Evolutionary conservation across 345 rosid species (phyloP), one percentile per base, ranked within the genome.

Genomic region (Rhodamnia argentea): DNA sequence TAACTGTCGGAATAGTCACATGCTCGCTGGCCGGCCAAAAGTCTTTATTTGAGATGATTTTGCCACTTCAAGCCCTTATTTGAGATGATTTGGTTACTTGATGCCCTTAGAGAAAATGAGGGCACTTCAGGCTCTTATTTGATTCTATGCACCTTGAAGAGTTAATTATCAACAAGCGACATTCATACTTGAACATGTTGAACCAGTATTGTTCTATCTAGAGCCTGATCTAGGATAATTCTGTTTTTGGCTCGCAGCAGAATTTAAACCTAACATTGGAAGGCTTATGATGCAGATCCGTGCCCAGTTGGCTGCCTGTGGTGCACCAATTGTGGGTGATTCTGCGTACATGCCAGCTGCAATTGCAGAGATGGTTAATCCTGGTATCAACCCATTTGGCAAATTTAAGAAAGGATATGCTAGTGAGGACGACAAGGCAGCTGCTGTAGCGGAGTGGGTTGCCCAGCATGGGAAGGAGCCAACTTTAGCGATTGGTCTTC

Each of bases 321-420:
- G 96, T 86, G 94, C 97, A 52, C 98, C 98, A 6, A 87, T 96
- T 76, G 94, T 96, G 88, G 99, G 98, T 40, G 99, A 96, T 91
- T 92, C 99, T 12, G 93, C 93, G 92, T 96, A 96, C 92, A 95
- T 93, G 98, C 95, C 98, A 62, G 94, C 99, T 37, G 93, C 96
- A 54, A 88, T 94, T 88, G 95, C 96, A 87, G 96, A 96, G 89
- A 81, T 90, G 83, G 83, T 85, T 57, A 90, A 83, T 86, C 98
- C 96, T 24, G 94, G 87, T 83, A 87, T 92, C 76, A 92, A 95
- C 86, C 98, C 99, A 56, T 94, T 90, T 89, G 96, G 98, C 18
- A 94, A 90, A 89, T n/a, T 53, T 59, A 90, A 86, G 85, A 90
- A 89, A 84, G 75, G 78, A 37, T 85, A 60, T 81, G 32, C 84